phyloP scores from a whole-genome alignment of 1,284 basidiomycete genomes.

The Phlebopus sp. region DNA sequence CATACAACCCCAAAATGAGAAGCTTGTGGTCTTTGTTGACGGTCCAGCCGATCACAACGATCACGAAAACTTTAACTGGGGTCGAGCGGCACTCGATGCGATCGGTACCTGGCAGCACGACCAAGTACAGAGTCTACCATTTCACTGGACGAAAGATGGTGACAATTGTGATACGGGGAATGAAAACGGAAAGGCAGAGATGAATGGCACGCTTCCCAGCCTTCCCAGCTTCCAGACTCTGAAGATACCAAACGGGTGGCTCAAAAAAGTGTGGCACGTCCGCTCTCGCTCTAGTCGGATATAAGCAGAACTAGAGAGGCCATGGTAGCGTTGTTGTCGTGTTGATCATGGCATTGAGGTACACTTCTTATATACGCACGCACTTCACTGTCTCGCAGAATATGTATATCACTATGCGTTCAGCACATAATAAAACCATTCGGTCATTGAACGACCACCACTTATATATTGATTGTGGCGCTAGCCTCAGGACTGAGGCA shows the following conservation, averaged over 20 bases:
- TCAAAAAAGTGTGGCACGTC: constrained; percentile 32
- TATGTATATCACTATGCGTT: constrained; percentile 2
- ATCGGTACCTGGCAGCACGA: constrained; percentile 59
- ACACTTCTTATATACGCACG: constrained; percentile 1
- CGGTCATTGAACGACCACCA: constrained; percentile 1
- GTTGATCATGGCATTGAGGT: constrained; percentile 11
- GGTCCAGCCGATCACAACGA: constrained; percentile 56
- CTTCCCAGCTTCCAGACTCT: constrained; percentile 23
- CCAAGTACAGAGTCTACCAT: constrained; percentile 26
- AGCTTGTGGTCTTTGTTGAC: constrained; percentile 69
- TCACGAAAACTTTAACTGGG: constrained; percentile 74
- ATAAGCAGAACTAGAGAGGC: constrained; percentile 4
- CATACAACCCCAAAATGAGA: constrained; percentile 60
- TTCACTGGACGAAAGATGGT: constrained; percentile 42
- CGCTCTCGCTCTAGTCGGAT: constrained; percentile 23
- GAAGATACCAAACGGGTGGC: constrained; percentile 27
- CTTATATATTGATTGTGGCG: not conserved
- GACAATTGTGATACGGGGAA: constrained; percentile 28
- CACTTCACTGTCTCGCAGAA: not conserved
- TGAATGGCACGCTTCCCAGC: constrained; percentile 25
- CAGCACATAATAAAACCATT: not conserved
- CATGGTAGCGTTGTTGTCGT: not conserved
- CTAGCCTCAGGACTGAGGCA: constrained; percentile 1
- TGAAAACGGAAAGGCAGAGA: constrained; percentile 16
- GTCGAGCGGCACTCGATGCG: constrained; percentile 63